Evolutionary conservation across 1,284 basidiomycete genomes (phyloP).

Genomic region (Trichosporon sp.): DNA sequence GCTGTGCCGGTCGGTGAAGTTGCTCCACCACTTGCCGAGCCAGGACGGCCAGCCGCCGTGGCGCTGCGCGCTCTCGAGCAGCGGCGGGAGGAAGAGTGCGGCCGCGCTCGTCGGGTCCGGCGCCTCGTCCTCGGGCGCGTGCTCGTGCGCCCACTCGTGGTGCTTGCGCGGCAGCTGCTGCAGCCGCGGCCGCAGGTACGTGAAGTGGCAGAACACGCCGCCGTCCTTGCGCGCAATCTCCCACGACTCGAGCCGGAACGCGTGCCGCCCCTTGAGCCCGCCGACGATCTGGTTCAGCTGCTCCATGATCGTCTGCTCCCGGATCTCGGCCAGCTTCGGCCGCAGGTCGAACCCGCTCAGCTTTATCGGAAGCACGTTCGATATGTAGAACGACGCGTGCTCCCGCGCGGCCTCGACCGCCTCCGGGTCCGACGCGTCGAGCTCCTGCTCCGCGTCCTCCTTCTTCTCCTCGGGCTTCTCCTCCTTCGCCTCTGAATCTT

Average conservation of each 20-base stretch:
- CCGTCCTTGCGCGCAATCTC: conserved; percentile 46
- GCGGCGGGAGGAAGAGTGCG: conserved; percentile 38
- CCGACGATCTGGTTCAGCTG: conserved; percentile 38
- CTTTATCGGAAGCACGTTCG: conserved; percentile 47
- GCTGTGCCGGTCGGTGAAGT: conserved; percentile 2
- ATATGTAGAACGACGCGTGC: conserved; percentile 48
- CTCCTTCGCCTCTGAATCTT: neutral
- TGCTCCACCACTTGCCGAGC: conserved; percentile 44
- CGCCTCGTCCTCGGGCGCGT: conserved; percentile 24
- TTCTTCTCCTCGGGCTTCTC: neutral
- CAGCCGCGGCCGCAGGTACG: conserved; percentile 54
- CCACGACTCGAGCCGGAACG: conserved; percentile 44
- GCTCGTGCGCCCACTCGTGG: conserved; percentile 12
- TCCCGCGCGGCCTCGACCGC: conserved; percentile 22
- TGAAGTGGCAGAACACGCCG: conserved; percentile 78
- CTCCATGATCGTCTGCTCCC: conserved; percentile 46
- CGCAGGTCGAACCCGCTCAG: conserved; percentile 44
- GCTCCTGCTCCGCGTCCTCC: neutral
- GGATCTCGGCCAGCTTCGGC: conserved; percentile 29
- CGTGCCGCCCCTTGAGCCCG: conserved; percentile 34
- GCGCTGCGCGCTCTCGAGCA: conserved; percentile 35
- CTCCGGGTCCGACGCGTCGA: neutral
- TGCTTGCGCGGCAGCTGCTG: conserved; percentile 23
- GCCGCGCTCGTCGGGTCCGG: conserved; percentile 30
- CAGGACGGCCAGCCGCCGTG: conserved; percentile 47